phyloP scores from a whole-genome alignment of 768 basidiomycete species.

The Harrya chromipes region DNA sequence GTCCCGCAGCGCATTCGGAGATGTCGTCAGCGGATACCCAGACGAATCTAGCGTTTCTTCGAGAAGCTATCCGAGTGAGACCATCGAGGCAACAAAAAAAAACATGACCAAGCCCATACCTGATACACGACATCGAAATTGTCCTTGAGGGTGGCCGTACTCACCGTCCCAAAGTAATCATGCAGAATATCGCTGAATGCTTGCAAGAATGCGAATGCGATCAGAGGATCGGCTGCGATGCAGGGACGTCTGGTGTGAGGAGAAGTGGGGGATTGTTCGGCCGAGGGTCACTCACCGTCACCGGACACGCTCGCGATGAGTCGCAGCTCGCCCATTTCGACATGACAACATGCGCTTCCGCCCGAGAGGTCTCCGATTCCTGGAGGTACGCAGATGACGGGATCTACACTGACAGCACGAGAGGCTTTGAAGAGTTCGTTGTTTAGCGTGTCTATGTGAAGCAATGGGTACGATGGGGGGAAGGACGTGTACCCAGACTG shows the following conservation, averaged over 20 bases:
- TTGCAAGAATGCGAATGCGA: slow-evolving; percentile 86
- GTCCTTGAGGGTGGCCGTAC: slow-evolving; percentile 75
- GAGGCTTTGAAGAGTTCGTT: slow-evolving; percentile 59
- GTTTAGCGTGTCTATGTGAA: slow-evolving; percentile 86
- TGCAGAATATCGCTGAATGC: slow-evolving; percentile 79
- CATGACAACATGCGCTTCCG: slow-evolving; percentile 78
- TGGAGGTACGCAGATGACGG: slow-evolving; percentile 64
- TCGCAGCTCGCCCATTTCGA: slow-evolving; percentile 70
- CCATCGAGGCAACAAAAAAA: background rate
- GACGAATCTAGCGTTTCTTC: slow-evolving; percentile 96
- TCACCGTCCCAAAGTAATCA: slow-evolving; percentile 88
- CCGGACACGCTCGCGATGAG: slow-evolving; percentile 80
- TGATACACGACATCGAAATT: slow-evolving; percentile 97
- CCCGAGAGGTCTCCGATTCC: slow-evolving; percentile 40
- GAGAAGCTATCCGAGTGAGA: slow-evolving; percentile 55
- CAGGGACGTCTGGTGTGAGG: background rate
- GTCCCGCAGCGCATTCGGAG: slow-evolving; percentile 84
- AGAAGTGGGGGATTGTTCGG: background rate
- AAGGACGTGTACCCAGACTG: slow-evolving; percentile 86
- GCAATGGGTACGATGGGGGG: slow-evolving; percentile 71
- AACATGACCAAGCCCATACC: slow-evolving; percentile 38
- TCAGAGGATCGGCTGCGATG: slow-evolving; percentile 75
- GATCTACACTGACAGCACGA: slow-evolving; percentile 59
- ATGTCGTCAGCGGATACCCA: slow-evolving; percentile 89
- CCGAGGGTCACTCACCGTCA: slow-evolving; percentile 52